Percentiles rank a stretch among this genome's conserved stretches.
Conservation (phyloP, 2,329 filamentous ascomycete species). For the Fusarium domesticum region DNA sequence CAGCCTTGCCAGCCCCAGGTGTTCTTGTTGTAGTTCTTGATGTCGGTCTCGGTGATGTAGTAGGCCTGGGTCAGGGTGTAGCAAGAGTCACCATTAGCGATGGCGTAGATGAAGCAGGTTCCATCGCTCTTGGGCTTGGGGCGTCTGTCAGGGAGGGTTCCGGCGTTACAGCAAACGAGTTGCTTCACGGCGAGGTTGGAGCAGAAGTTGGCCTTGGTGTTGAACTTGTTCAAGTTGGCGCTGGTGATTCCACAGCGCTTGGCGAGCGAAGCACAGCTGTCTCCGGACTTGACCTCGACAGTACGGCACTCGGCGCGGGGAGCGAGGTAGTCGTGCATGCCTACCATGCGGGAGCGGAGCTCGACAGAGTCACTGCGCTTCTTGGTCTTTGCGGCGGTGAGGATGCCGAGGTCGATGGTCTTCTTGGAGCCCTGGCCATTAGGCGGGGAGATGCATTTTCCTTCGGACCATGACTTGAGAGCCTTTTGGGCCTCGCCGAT, state of each 20-base stretch:
- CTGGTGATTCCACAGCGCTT: constrained; percentile 38
- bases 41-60: constrained; percentile 35
- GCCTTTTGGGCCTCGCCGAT: constrained; percentile 17
- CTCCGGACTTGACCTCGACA: constrained; percentile 33
- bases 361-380: constrained; percentile 11
- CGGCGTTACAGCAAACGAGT: constrained; percentile 38
- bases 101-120: constrained; percentile 33
- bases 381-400: constrained; percentile 13
- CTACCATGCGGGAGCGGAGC: constrained; percentile 17
- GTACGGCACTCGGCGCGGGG: constrained; percentile 23
- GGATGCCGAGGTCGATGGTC: constrained; percentile 15
- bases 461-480: constrained; percentile 20
- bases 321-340: constrained; percentile 11
- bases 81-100: constrained; percentile 35
- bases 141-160: constrained; percentile 32
- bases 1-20: constrained; percentile 41
- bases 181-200: constrained; percentile 32
- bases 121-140: constrained; percentile 37
- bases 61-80: constrained; percentile 30
- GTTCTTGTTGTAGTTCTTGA: constrained; percentile 38
- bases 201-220: constrained; percentile 34
- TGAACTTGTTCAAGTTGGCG: constrained; percentile 39
- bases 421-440: constrained; percentile 4
- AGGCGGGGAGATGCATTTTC: constrained; percentile 16
- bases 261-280: constrained; percentile 38